Percentiles rank a stretch among this genome's conserved stretches.
phyloP scores from a whole-genome alignment of 441 rosid genomes.

The Populus hybrid region DNA sequence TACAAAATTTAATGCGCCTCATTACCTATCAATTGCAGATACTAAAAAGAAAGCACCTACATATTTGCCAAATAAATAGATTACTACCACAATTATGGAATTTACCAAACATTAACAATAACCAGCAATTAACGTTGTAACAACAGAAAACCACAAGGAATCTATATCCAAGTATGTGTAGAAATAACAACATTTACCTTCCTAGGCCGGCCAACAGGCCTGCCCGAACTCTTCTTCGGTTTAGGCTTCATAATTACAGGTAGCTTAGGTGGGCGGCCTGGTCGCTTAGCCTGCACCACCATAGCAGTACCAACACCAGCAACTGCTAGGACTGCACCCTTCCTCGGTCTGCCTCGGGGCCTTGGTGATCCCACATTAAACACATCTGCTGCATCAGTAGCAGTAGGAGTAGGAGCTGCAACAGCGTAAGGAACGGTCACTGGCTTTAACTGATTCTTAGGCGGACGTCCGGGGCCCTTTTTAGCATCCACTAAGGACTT shows the following conservation, averaged over 20 bases:
- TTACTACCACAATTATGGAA: neutral
- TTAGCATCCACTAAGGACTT: conserved; percentile 32
- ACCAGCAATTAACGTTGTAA: neutral
- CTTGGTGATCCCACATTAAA: conserved; percentile 8
- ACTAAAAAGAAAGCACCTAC: neutral
- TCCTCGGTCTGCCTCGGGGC: conserved; percentile 73
- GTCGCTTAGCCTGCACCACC: conserved; percentile 35
- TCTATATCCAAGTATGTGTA: neutral
- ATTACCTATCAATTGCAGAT: neutral
- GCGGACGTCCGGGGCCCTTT: conserved; percentile 43
- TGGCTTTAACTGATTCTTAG: conserved; percentile 32
- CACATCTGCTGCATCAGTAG: conserved; percentile 1
- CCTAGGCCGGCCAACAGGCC: conserved; percentile 66
- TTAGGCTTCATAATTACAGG: conserved; percentile 31
- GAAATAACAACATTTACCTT: conserved; percentile 38
- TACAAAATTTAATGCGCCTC: neutral
- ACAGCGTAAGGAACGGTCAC: conserved; percentile 43
- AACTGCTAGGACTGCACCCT: conserved; percentile 18
- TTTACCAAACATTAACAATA: neutral
- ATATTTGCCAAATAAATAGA: neutral
- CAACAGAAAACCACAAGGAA: neutral
- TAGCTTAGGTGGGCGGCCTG: conserved; percentile 60
- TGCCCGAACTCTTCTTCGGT: conserved; percentile 33
- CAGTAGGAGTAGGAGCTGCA: conserved; percentile 13
- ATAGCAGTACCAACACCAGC: conserved; percentile 17